A percentile compares a stretch with the other conserved stretches of the same genome.
These are phyloP conservation scores for Oidiodendron maius DNA, from an alignment of 495 filamentous ascomycete genomes.

Conservation along the genomic window DNA sequence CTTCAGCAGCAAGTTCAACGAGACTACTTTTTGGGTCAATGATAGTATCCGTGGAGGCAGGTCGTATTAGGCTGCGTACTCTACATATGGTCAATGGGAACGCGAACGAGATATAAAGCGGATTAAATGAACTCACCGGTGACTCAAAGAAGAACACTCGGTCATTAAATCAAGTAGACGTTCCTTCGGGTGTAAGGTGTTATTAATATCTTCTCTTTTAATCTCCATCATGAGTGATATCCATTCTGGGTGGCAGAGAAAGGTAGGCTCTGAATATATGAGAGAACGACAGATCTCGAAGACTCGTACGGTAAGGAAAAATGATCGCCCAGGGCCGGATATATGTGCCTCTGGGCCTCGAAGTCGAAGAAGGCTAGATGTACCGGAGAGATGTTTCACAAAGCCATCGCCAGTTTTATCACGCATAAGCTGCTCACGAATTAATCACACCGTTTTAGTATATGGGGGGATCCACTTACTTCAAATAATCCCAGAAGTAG, in stretches of 20 bases:
- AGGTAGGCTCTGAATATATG: constrained; percentile 11
- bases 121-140: neutral
- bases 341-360: constrained; percentile 7
- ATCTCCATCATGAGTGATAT: constrained; percentile 4
- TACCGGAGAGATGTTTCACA: constrained; percentile 19
- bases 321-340: constrained; percentile 3
- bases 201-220: neutral
- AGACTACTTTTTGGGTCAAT: neutral
- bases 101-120: neutral
- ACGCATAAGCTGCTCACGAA: constrained; percentile 19
- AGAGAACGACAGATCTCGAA: constrained; percentile 17
- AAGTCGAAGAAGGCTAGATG: constrained; percentile 15
- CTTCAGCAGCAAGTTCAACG: constrained; percentile 3
- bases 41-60: neutral
- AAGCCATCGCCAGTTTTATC: constrained; percentile 19
- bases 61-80: neutral
- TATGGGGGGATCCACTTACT: neutral
- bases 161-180: constrained; percentile 16
- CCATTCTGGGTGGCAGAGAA: constrained; percentile 12
- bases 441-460: neutral
- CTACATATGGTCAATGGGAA: neutral
- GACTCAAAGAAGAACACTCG: constrained; percentile 8
- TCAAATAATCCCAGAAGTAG: constrained; percentile 18
- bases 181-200: constrained; percentile 16
- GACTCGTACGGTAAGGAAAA: constrained; percentile 15